A percentile compares a stretch with the other conserved stretches of the same genome.
phyloP scores from a whole-genome alignment of 129 eudicot species.

The Chrysanthemum seticuspe region DNA sequence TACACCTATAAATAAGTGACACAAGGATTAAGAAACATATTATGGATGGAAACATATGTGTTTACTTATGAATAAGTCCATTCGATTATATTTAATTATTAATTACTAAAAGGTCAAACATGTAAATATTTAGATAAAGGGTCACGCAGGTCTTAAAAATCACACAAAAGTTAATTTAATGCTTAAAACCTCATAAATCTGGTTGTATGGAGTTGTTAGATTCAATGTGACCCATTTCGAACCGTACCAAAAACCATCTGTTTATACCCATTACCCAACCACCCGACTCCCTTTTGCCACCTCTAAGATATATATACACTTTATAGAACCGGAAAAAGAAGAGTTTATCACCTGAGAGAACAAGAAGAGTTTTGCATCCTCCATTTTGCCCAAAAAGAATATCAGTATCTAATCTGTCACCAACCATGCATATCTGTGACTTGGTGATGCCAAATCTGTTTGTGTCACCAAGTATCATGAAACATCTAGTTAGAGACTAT shows the following conservation, averaged over 20 bases:
- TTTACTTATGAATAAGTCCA: not conserved
- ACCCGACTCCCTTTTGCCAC: not conserved
- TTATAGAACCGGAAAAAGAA: not conserved
- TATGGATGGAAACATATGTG: not conserved
- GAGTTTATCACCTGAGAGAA: slow-evolving; percentile 69
- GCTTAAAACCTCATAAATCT: not conserved
- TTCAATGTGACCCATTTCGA: not conserved
- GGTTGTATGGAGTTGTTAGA: no score
- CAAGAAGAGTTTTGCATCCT: slow-evolving; percentile 99
- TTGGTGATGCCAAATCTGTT: slow-evolving; percentile 84
- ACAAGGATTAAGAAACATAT: not conserved
- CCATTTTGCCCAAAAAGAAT: slow-evolving; percentile 97
- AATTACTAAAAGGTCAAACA: not conserved
- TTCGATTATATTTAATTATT: no score
- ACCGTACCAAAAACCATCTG: not conserved
- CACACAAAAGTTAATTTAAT: not conserved
- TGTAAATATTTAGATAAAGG: no score
- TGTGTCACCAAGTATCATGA: not conserved
- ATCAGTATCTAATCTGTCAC: slow-evolving; percentile 98
- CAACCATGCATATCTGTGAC: slow-evolving; percentile 99
- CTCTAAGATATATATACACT: not conserved
- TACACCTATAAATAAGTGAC: slow-evolving; percentile 50
- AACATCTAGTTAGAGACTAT: slow-evolving; percentile 1
- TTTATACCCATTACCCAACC: not conserved
- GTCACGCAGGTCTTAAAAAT: not conserved